Evolutionary conservation across 2,329 filamentous ascomycete species (phyloP), one percentile per base, ranked within the genome.

Genomic region (Samsoniella hepiali): DNA sequence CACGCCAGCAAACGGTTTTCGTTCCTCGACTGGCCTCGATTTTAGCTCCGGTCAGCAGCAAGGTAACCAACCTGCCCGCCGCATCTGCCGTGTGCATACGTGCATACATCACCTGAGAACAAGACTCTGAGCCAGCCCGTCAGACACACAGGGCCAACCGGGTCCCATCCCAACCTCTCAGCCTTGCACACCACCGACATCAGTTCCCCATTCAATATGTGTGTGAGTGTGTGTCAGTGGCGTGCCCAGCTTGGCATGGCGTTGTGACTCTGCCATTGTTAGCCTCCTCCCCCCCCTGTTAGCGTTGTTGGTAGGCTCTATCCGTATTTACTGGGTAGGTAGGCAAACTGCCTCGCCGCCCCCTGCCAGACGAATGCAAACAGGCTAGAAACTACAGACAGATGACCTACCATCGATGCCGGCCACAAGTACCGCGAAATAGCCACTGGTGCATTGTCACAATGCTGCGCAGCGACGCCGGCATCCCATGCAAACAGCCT

Each of bases 171-270:
- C 50, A 29, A 54, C 50, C 50, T 58, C 31, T 47, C 58, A 61
- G 58, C 58, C 58, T 61, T 61, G 58, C 58, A 54, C 49, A 34
- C 58, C 50, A 61, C 58, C 31, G 58, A 61, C 58, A 55, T 47
- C 36, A 60, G 49, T 54, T 59, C 40, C 49, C 38, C 31, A 61
- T 61, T 54, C 36, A 27, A 53, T 32, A 4, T 57, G 29, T 9
- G 49, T 10, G 15, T 27, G 34, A 53, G n/a, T 42, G 32, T 22
- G 22, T 22, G 22, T 22, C 22, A 22, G 57, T 59, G 57, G 44
- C 45, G 57, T 59, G 45, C 27, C 17, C 22, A 15, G 8, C 17
- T 29, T 31, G 49, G 22, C 32, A 51, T 54, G 6, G 36, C n/a
- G 58, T 10, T 61, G 49, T n/a, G 27, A 54, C 49, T 54, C 49